Base-by-base conservation (phyloP, 1,284 basidiomycete genomes). In the Coniophora puteana region DNA sequence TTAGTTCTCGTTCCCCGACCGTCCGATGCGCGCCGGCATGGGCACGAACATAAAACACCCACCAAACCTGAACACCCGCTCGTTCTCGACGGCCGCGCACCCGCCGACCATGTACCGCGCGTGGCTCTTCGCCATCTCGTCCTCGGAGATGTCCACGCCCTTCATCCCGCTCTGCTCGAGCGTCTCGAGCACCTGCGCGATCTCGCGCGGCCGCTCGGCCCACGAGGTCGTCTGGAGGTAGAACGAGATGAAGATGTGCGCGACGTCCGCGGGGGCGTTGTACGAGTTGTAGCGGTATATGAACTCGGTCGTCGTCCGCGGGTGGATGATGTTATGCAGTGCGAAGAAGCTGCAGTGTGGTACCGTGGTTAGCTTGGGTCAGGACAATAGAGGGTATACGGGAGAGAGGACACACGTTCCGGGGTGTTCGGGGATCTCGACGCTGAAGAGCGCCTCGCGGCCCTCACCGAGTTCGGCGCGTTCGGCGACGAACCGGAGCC, bases 381-480 rank as follows among this genome's bases (percentile, higher is more conserved):
- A 25, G 36, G 42, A 20, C 34, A 31, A 36, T 14, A 43, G 18
- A 27, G 16, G 23, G 20, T 43, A 44, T 13, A 32, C 40, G 8
- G 29, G 22, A 29, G 43, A 33, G 23, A 6, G 23, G 16, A 67
- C 77, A 51, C 57, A 84, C 89, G 85, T 90, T 65, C 95, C 95
- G 2, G 92, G 89, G 49, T 68, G 71, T 59, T 99, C 96, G 17
- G 95, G 93, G 40, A 99, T 89, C 56, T 91, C 89, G 26, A 98
- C 90, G 52, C 89, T 90, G 49, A 99, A 73, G 40, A 99, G 72
- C 0, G 89, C 95, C 64, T 99, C 96, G 40, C 89, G 79, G 25
- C 94, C 85, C 65, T 99, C 96, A 52, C 96, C 96, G 24, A 99
- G 73, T 62, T 97, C 93, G 13, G 96, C 96, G 43, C 96, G 91